Percentiles rank a stretch among this genome's conserved stretches.
Conservation (phyloP, 192 early-diverging fungal genomes). For the Entomortierella parvispora region DNA sequence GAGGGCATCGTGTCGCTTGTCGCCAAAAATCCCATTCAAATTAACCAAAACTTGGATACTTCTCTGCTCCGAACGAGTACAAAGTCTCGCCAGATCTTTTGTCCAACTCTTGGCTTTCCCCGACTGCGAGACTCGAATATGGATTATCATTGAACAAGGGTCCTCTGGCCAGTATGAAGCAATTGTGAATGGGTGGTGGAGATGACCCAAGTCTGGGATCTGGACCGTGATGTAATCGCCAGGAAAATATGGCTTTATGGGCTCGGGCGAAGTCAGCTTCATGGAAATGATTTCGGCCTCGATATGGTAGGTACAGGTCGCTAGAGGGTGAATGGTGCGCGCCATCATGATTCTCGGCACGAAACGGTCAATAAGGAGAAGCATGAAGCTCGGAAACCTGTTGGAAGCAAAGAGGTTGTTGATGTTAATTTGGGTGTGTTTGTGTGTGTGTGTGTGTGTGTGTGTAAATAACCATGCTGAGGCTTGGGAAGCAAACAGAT, state of each 20-base stretch:
- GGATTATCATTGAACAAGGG: constrained; percentile 18
- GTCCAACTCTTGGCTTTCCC: constrained; percentile 14
- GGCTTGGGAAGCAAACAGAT: not conserved
- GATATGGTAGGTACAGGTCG: constrained; percentile 6
- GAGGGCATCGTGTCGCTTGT: constrained; percentile 14
- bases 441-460: too few relatives aligned
- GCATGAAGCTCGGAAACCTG: not conserved
- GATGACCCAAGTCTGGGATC: not conserved
- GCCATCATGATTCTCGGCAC: constrained; percentile 17
- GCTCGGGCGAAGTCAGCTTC: constrained; percentile 9
- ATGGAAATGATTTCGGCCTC: constrained; percentile 13
- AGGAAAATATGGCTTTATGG: constrained; percentile 21
- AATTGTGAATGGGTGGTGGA: constrained; percentile 20
- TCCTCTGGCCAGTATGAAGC: constrained; percentile 27
- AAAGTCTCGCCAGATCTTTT: not conserved
- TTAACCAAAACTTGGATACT: not conserved
- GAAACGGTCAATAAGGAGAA: constrained; percentile 18
- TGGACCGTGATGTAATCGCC: constrained; percentile 23
- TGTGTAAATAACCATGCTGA: not conserved
- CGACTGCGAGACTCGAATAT: constrained; percentile 4
- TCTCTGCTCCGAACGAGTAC: not conserved
- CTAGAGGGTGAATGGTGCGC: not conserved
- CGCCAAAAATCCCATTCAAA: constrained; percentile 17
- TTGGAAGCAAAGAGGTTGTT: constrained; percentile 1
- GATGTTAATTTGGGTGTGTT: constrained; percentile 2